Percentiles rank a stretch among this genome's conserved stretches.
phyloP scores from a whole-genome alignment of 257 asterid genomes.

The Lithospermum erythrorhizon region DNA sequence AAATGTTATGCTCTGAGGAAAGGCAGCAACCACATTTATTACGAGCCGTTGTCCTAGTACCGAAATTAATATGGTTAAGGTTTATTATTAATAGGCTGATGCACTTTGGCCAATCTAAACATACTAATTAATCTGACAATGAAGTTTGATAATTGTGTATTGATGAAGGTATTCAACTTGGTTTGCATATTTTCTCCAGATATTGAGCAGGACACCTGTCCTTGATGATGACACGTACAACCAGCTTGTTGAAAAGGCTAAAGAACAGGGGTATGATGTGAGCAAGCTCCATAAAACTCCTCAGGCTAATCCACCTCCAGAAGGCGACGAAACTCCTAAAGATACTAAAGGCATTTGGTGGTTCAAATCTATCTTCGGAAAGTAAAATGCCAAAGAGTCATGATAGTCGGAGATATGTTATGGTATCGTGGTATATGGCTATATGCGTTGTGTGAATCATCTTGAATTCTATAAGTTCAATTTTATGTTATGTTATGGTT shows the following conservation, averaged over 20 bases:
- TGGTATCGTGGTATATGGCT: not conserved
- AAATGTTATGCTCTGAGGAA: too few species aligned
- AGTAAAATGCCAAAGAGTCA: constrained; percentile 10
- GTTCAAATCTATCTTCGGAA: constrained; percentile 69
- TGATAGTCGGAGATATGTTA: not conserved
- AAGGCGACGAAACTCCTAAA: constrained; percentile 22
- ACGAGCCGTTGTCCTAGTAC: not conserved
- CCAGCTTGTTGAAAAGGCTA: constrained; percentile 46
- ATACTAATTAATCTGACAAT: too few species aligned
- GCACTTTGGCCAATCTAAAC: not conserved
- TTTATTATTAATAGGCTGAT: not conserved
- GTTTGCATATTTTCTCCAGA: constrained; percentile 22
- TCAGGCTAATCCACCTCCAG: constrained; percentile 54
- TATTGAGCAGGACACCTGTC: constrained; percentile 38
- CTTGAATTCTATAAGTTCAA: not conserved
- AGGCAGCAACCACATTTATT: not conserved
- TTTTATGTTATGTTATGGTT: too few species aligned
- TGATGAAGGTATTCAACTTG: not conserved
- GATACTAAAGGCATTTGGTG: constrained; percentile 78
- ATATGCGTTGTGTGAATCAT: not conserved
- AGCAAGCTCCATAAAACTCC: constrained; percentile 57
- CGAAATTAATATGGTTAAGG: not conserved
- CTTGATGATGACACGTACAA: constrained; percentile 49
- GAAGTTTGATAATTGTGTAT: not conserved
- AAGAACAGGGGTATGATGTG: constrained; percentile 62